Base-by-base conservation (phyloP, 2,329 filamentous ascomycete species). In the Lizonia empirigonia region DNA sequence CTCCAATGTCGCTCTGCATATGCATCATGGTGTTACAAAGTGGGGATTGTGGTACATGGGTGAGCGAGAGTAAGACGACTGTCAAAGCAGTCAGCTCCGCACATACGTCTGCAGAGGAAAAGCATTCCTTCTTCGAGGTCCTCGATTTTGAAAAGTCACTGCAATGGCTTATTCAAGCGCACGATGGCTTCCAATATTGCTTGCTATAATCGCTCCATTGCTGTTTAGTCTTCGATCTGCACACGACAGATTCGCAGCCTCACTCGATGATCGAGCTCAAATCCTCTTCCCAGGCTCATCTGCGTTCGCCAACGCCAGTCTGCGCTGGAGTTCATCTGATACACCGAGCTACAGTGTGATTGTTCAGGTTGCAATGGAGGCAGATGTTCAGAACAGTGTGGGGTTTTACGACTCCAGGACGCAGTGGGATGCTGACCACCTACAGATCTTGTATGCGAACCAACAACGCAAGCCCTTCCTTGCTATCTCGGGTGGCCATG, bases 401-500 rank as follows among this genome's bases (percentile, higher is more conserved):
- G n/a, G n/a, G n/a, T n/a, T n/a, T n/a, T n/a, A n/a, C n/a, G n/a
- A n/a, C n/a, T n/a, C n/a, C n/a, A n/a, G n/a, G n/a, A n/a, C n/a
- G n/a, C n/a, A n/a, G n/a, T n/a, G n/a, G n/a, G n/a, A n/a, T n/a
- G n/a, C n/a, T n/a, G n/a, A n/a, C n/a, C n/a, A n/a, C n/a, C n/a
- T 2, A 4, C n/a, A 65, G 63, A 57, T 68, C 7, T 32, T 54
- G 1, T 63, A 46, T 47, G 60, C 58, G 1, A 60, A 70, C 34
- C 56, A 60, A 6, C 45, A 60, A 26, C 41, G 55, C 3, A 64
- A 69, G 8, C 63, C 72, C 0, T 75, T 76, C 32, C 67, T 75
- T 7, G 68, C 68, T 1, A 72, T 71, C 1, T 70, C 68, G 4
- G 69, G 67, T 5, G 66, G 69, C 1, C 75, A 77, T 53, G 71